Evolutionary conservation across 768 basidiomycete species (phyloP), one percentile per base, ranked within the genome.

Genomic region (Russula vinacea): DNA sequence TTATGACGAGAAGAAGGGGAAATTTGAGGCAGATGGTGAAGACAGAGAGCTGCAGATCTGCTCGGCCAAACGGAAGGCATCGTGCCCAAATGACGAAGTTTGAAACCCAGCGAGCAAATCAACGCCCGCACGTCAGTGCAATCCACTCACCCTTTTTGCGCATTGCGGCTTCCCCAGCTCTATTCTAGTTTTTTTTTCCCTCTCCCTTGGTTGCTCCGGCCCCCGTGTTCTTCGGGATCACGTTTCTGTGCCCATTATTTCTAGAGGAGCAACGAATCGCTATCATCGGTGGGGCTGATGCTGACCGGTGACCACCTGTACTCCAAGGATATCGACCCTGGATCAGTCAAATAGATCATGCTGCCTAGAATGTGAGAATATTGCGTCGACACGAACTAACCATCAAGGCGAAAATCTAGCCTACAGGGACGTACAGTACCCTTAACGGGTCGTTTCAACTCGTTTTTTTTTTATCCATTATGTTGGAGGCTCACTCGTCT

Each of bases 41-140:
- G 24, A 13, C 24, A 44, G 24, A 19, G 1, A 49, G 24, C 33
- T 4, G 32, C 52, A 33, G 52, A 53, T 53, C 33, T 3, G n/a
- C 10, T 13, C 7, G 7, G 19, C 14, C 32, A 33, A 35, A 35
- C 35, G 53, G n/a, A 37, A 32, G n/a, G 19, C 40, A 26, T 29
- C 54, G 5, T 40, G 16, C 35, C 54, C 37, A 40, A 54, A 39
- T 24, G 5, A 19, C 16, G 14, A 13, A 5, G 39, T 40, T 44
- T 56, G 56, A 56, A 56, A 42, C 56, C 19, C 56, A 56, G 56
- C 56, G 40, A 56, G 17, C 40, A 42, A 29, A 29, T 6, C n/a
- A 37, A 54, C 33, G 8, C 9, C 22, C n/a, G n/a, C 33, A 26
- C 2, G 5, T 9, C 14, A 8, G 56, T 53, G 52, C 10, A 56